phyloP scores from a whole-genome alignment of 164 flowering plant species.

The Vitis labrusca region DNA sequence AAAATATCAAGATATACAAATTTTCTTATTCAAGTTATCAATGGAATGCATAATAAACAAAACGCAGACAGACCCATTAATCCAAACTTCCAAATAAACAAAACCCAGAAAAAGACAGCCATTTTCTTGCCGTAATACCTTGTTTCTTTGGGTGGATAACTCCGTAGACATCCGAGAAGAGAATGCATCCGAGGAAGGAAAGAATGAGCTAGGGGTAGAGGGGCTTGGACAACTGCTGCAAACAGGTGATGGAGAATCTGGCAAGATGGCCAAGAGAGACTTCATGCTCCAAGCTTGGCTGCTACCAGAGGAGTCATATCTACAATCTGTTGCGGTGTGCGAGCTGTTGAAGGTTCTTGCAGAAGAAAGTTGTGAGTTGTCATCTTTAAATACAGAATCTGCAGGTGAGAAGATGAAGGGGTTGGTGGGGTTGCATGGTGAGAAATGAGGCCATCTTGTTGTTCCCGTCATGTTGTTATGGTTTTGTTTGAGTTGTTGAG shows the following conservation, averaged over 20 bases:
- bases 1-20: no score
- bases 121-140: neutral
- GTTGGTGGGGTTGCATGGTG: neutral
- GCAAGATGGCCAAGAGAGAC: conserved; percentile 9
- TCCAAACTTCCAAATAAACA: neutral
- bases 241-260: conserved; percentile 24
- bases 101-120: neutral
- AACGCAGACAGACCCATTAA: neutral
- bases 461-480: conserved; percentile 7
- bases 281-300: conserved; percentile 11
- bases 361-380: neutral
- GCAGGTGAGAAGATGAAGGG: neutral
- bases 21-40: no score
- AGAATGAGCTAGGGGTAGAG: neutral
- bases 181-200: conserved; percentile 5
- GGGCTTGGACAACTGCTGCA: conserved; percentile 10
- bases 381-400: neutral
- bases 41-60: no score
- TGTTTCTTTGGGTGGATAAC: conserved; percentile 11
- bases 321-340: neutral
- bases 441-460: conserved; percentile 9
- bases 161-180: conserved; percentile 11
- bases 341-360: neutral
- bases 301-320: neutral
- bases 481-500: conserved; percentile 4